Conservation (phyloP, 176 grass and related monocot genomes). For the Miscanthus lutarioriparius region DNA sequence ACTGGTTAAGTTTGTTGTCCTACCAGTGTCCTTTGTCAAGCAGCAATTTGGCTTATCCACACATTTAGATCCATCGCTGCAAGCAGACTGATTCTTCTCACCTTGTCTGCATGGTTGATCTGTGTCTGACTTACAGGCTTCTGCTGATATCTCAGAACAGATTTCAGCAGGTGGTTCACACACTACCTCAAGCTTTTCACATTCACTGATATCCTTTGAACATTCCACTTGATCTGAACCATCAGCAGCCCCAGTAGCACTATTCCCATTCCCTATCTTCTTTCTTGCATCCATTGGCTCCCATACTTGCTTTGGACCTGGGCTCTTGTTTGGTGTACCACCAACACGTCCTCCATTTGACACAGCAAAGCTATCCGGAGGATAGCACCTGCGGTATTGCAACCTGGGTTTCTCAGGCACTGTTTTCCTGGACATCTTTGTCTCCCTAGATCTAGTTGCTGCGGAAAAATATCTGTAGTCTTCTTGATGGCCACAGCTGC, state of each 20-base stretch:
- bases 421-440: constrained; percentile 50
- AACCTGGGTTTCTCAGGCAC: constrained; percentile 50
- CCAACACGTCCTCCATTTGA: constrained; percentile 56
- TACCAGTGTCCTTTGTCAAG: constrained; percentile 34
- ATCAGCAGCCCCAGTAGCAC: constrained; percentile 12
- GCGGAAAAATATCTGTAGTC: constrained; percentile 48
- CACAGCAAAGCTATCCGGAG: constrained; percentile 35
- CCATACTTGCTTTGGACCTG: constrained; percentile 73
- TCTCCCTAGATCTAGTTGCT: constrained; percentile 39
- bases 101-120: constrained; percentile 15
- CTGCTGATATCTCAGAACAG: constrained; percentile 31
- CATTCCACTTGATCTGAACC: constrained; percentile 22
- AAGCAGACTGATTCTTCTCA: constrained; percentile 29
- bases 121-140: constrained; percentile 23
- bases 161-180: constrained; percentile 23
- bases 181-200: constrained; percentile 9
- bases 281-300: constrained; percentile 79
- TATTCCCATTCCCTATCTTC: constrained; percentile 40
- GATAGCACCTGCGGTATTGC: constrained; percentile 65
- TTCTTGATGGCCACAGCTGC: constrained; percentile 59
- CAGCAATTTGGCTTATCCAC: constrained; percentile 33
- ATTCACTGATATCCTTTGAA: constrained; percentile 13
- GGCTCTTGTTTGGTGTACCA: constrained; percentile 53
- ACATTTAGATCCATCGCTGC: not conserved
- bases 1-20: constrained; percentile 35